These are phyloP conservation scores for Elsinoe perseae DNA, from an alignment of 2,329 filamentous ascomycete species.

Conservation along the genomic window DNA sequence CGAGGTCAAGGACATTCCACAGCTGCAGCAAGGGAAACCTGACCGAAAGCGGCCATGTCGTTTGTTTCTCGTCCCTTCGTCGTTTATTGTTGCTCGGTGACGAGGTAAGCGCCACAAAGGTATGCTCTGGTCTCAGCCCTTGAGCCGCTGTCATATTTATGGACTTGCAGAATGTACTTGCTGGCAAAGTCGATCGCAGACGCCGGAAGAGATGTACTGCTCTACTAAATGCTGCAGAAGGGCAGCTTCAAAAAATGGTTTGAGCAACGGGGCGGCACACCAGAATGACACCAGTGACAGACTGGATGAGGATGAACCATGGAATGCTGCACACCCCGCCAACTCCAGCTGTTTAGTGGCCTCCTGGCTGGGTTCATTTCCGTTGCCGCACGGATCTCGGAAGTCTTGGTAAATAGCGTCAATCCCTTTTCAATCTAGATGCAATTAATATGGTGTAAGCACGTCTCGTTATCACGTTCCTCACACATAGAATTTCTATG, in stretches of 20 bases:
- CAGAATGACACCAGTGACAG: background rate
- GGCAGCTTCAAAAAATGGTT: background rate
- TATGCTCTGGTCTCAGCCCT: background rate
- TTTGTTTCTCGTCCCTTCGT: background rate
- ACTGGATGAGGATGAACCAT: background rate
- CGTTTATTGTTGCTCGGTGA: background rate
- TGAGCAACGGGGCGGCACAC: background rate
- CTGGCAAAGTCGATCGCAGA: background rate
- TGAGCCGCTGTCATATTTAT: background rate
- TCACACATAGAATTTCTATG: too few species aligned
- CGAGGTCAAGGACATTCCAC: background rate
- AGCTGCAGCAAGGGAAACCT: background rate
- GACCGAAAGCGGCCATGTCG: background rate
- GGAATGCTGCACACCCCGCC: background rate
- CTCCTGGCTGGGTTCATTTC: background rate
- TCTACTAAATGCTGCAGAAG: background rate
- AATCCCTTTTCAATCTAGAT: too few species aligned
- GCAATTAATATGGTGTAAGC: too few species aligned
- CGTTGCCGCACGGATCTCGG: background rate
- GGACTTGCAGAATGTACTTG: background rate
- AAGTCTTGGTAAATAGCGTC: too few species aligned
- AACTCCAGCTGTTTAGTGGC: background rate
- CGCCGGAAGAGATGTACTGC: too few species aligned
- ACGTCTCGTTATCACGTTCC: too few species aligned
- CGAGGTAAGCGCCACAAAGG: background rate